Conservation (phyloP, 805 yeast genomes). For the Myxozyma neglecta region DNA sequence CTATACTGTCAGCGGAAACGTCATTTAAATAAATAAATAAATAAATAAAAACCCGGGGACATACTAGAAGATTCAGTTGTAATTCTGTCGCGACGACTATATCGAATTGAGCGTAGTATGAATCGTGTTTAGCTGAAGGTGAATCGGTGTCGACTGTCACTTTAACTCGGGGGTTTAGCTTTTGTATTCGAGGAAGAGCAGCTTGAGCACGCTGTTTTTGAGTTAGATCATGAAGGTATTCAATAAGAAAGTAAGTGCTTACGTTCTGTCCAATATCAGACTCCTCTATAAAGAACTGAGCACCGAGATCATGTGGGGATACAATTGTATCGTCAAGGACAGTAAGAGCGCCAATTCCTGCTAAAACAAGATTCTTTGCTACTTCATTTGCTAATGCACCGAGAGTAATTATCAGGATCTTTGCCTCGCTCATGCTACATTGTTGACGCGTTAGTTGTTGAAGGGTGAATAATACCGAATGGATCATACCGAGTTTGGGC, state of each 20-base stretch:
- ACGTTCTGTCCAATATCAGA: constrained; percentile 53
- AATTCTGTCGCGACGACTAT: constrained; percentile 76
- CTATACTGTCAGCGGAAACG: background rate
- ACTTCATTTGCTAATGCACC: constrained; percentile 81
- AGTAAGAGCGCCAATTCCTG: constrained; percentile 82
- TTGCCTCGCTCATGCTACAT: constrained; percentile 62
- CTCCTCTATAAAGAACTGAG: constrained; percentile 70
- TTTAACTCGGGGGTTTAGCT: constrained; percentile 77
- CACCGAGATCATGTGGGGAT: constrained; percentile 61
- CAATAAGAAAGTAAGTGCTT: background rate
- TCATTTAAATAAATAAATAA: background rate
- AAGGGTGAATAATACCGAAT: no score
- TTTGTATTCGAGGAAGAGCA: constrained; percentile 57
- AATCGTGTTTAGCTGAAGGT: constrained; percentile 34
- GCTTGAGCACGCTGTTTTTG: constrained; percentile 50
- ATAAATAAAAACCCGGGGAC: background rate
- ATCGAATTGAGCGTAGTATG: constrained; percentile 58
- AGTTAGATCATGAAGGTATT: background rate
- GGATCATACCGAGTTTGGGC: constrained; percentile 63
- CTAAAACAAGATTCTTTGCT: constrained; percentile 78
- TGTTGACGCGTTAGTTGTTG: background rate
- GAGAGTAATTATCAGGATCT: constrained; percentile 65
- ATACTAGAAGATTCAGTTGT: constrained; percentile 42
- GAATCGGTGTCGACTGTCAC: constrained; percentile 45
- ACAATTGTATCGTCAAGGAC: constrained; percentile 61